These are phyloP conservation scores for Vishniacozyma victoriae DNA, from an alignment of 768 basidiomycete genomes.

Conservation along the genomic window DNA sequence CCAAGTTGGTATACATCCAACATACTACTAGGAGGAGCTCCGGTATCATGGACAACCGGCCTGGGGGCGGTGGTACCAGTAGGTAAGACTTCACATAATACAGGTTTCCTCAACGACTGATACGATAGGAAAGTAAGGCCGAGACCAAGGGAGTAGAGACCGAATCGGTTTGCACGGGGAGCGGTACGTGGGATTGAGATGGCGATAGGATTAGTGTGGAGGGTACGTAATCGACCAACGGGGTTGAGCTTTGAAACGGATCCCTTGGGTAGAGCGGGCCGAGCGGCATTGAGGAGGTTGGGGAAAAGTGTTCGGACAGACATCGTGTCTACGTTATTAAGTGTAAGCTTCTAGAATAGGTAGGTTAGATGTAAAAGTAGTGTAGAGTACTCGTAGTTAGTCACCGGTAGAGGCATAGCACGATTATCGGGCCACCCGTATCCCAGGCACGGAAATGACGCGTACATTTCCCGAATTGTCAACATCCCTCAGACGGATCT, in stretches of 20 bases:
- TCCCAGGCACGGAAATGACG: no score
- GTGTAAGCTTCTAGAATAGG: no score
- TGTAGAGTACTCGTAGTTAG: no score
- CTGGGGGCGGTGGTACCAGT: not conserved
- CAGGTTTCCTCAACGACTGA: slow-evolving; percentile 1
- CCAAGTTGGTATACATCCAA: slow-evolving; percentile 74
- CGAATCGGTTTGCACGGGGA: not conserved
- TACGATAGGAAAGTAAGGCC: slow-evolving; percentile 9
- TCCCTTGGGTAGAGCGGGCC: not conserved
- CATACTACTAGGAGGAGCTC: slow-evolving; percentile 52
- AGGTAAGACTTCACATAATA: slow-evolving; percentile 6
- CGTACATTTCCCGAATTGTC: no score
- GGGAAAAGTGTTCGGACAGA: not conserved
- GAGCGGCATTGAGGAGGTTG: not conserved
- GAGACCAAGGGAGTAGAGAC: slow-evolving; percentile 12
- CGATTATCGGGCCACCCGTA: no score
- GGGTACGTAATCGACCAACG: not conserved
- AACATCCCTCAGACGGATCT: no score
- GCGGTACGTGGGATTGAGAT: not conserved
- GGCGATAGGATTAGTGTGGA: not conserved
- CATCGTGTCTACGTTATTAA: no score
- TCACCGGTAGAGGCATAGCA: no score
- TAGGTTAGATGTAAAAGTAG: no score
- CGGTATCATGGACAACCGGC: not conserved
- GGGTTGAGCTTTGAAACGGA: not conserved